Evolutionary conservation across 495 filamentous ascomycete species (phyloP).

Genomic region (Aspergillus haitiensis): DNA sequence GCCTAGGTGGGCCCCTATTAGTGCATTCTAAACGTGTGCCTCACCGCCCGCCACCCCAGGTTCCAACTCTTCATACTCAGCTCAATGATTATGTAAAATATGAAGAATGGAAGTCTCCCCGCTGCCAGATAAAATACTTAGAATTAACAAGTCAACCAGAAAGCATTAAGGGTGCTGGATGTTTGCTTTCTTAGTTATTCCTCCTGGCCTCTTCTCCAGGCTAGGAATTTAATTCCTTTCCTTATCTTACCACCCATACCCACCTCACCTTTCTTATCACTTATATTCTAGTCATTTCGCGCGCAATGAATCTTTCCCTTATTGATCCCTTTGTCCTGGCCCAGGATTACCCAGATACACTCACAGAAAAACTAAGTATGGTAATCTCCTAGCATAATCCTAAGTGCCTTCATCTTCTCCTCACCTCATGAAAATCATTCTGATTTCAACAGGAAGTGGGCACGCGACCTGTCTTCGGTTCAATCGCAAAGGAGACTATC

Average conservation of each 20-base stretch:
- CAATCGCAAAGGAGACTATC: constrained; percentile 88
- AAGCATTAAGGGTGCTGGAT: constrained; percentile 26
- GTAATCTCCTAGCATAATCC: background rate
- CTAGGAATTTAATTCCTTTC: constrained; percentile 24
- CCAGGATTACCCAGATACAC: constrained; percentile 90
- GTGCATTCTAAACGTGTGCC: constrained; percentile 10
- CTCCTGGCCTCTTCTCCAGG: constrained; percentile 35
- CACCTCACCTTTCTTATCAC: background rate
- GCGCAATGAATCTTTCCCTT: constrained; percentile 73
- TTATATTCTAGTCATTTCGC: background rate
- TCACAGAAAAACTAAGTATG: constrained; percentile 80
- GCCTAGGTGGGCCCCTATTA: background rate
- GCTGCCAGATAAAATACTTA: constrained; percentile 17
- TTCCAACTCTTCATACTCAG: constrained; percentile 16
- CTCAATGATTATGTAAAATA: constrained; percentile 10
- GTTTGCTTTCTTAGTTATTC: constrained; percentile 25
- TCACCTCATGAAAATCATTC: background rate
- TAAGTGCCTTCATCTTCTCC: background rate
- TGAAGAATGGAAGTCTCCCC: constrained; percentile 6
- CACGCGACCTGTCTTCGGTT: constrained; percentile 77
- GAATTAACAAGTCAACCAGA: constrained; percentile 7
- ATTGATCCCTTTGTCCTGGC: constrained; percentile 82
- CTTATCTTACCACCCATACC: background rate
- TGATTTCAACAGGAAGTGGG: constrained; percentile 51
- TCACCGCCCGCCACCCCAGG: constrained; percentile 27